Percentiles rank a stretch among this genome's conserved stretches.
phyloP scores from a whole-genome alignment of 2,329 filamentous ascomycete species.

The Penicillium olsonii region DNA sequence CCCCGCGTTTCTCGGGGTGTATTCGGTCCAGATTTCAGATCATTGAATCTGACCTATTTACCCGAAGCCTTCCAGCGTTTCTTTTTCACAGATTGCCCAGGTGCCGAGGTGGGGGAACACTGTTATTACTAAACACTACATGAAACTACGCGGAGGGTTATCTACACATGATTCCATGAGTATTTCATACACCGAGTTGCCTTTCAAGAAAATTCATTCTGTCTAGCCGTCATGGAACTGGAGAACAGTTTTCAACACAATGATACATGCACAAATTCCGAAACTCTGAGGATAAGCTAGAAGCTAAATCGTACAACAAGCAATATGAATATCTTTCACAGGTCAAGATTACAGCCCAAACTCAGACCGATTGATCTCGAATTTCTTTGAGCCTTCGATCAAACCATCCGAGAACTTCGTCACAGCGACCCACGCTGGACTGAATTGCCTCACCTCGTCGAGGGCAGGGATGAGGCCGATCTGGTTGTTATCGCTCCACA shows the following conservation, averaged over 20 bases:
- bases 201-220: too few species aligned
- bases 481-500: conserved; percentile 84
- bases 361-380: conserved; percentile 46
- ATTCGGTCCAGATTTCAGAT: too few species aligned
- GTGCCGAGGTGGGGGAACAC: too few species aligned
- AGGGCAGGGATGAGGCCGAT: conserved; percentile 74
- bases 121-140: too few species aligned
- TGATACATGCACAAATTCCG: not conserved
- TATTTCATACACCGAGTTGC: too few species aligned
- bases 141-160: too few species aligned
- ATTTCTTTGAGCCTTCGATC: conserved; percentile 75
- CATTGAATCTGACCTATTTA: too few species aligned
- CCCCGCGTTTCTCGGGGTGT: too few species aligned
- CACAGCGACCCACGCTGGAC: conserved; percentile 76
- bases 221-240: too few species aligned
- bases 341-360: not conserved
- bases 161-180: too few species aligned
- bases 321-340: not conserved
- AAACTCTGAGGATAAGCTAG: not conserved
- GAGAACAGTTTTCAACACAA: not conserved
- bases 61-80: too few species aligned
- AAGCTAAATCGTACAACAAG: conserved; percentile 9
- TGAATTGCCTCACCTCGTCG: conserved; percentile 74
- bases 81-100: too few species aligned
- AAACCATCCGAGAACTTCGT: conserved; percentile 76